These are phyloP conservation scores for Cercophora scortea DNA, from an alignment of 495 filamentous ascomycete species.

Conservation along the genomic window DNA sequence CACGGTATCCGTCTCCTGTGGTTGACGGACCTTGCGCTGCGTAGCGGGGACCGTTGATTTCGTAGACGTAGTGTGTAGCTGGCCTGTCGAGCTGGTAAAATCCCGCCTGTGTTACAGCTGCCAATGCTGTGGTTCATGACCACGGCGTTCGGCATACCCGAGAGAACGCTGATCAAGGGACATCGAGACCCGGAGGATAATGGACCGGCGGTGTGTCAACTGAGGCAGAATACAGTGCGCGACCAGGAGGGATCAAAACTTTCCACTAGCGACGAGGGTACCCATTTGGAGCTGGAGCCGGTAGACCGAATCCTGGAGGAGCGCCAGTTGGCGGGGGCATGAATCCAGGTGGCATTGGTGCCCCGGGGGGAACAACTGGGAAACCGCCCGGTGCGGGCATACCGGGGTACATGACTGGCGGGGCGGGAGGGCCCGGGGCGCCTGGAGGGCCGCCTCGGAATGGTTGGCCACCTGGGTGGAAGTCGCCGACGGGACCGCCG, in stretches of 20 bases:
- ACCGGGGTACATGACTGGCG: constrained; percentile 18
- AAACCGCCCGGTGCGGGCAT: constrained; percentile 23
- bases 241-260: too few species aligned
- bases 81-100: too few species aligned
- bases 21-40: too few species aligned
- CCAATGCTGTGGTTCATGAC: too few species aligned
- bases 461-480: constrained; percentile 34
- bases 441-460: constrained; percentile 14
- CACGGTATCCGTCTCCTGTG: too few species aligned
- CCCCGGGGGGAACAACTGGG: constrained; percentile 20
- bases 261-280: constrained; percentile 9
- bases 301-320: constrained; percentile 13
- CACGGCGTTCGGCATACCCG: too few species aligned
- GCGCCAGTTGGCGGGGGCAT: constrained; percentile 16
- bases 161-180: too few species aligned
- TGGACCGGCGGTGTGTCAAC: neutral
- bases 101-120: too few species aligned
- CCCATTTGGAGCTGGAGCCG: constrained; percentile 9
- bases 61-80: too few species aligned
- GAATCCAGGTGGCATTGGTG: constrained; percentile 22
- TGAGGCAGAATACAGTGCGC: neutral
- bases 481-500: constrained; percentile 61
- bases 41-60: too few species aligned
- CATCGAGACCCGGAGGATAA: too few species aligned
- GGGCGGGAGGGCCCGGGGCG: constrained; percentile 2